Base-by-base conservation (phyloP, 2,329 filamentous ascomycete genomes). In the Trichoderma koningii region DNA sequence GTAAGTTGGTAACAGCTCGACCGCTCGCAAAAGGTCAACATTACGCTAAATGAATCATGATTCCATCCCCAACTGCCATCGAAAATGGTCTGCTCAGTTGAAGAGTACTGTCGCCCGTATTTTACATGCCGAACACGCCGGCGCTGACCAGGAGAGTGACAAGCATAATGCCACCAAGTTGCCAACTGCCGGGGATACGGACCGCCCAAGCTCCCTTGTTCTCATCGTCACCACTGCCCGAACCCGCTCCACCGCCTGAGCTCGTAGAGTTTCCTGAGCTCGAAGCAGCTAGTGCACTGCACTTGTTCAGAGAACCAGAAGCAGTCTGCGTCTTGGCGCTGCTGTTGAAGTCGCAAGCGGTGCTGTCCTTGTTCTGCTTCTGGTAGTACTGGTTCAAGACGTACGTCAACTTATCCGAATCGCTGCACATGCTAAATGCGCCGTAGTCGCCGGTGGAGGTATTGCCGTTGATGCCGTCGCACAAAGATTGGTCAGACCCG, bases 361-460 rank as follows among this genome's bases (percentile, higher is more conserved):
- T 78, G 26, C 79, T 74, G 56, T 78, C 77, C 67, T 81, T 81
- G 70, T 82, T 79, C 73, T 88, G 82, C 69, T 76, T 77, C 69
- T 82, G 74, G 81, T 90, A 91, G 83, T 93, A 94, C 71, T 85
- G 78, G 80, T 93, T 87, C 69, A 93, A 84, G 55, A 87, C 89
- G 75, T 85, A 93, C 64, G 85, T 86, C 44, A 96, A 85, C 83
- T 93, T 86, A 78, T 91, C 83, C 70, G 83, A 82, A 71, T 85
- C 73, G 70, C 82, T 81, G 82, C 91, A 96, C 87, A 92, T 92
- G 77, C 87, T 86, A 82, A 91, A 92, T 53, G 89, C 85, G 70
- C 91, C 91, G 76, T 91, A 95, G 67, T 83, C 79, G 72, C 90
- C 91, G n/a, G 81, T 84, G 66, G 83, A 85, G 59, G 84, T 84